A percentile compares a stretch with the other conserved stretches of the same genome.
Evolutionary conservation across 2,329 filamentous ascomycete genomes (phyloP).

Genomic region (Nemania sp.): DNA sequence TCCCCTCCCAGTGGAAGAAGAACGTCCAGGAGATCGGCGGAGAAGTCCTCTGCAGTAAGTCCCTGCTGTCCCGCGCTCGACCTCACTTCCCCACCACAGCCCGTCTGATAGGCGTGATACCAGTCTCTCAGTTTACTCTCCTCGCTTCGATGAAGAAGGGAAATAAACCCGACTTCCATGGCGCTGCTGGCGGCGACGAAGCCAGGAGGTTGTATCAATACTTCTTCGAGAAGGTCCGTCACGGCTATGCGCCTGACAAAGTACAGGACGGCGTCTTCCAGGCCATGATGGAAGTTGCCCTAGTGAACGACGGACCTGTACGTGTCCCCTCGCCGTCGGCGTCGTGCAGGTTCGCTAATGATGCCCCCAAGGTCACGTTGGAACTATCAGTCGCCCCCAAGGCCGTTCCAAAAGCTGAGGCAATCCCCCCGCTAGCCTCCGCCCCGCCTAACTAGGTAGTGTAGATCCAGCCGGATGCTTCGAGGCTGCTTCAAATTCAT

Average conservation of each 20-base stretch:
- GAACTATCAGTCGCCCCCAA: slow-evolving; percentile 41
- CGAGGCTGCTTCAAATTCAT: neutral
- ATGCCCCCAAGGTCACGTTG: slow-evolving; percentile 46
- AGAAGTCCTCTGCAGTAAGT: slow-evolving; percentile 89
- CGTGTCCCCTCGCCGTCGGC: slow-evolving; percentile 26
- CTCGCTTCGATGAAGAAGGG: slow-evolving; percentile 94
- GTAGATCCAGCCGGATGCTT: neutral
- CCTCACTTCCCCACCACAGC: neutral
- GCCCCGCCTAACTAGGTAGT: slow-evolving; percentile 1
- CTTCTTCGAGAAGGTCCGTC: slow-evolving; percentile 77
- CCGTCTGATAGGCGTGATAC: slow-evolving; percentile 13
- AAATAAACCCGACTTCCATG: slow-evolving; percentile 93
- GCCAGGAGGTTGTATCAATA: slow-evolving; percentile 82
- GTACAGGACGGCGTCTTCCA: slow-evolving; percentile 98
- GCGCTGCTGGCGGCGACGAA: slow-evolving; percentile 76
- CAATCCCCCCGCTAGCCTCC: slow-evolving; percentile 22
- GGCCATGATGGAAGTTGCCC: slow-evolving; percentile 96
- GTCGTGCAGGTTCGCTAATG: slow-evolving; percentile 16
- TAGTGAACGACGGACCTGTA: slow-evolving; percentile 84
- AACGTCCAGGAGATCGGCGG: slow-evolving; percentile 87
- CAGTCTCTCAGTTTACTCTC: slow-evolving; percentile 96
- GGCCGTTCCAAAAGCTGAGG: slow-evolving; percentile 12
- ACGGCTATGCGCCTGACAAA: slow-evolving; percentile 70
- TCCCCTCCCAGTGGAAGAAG: slow-evolving; percentile 74
- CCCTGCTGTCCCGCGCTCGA: neutral